Base-by-base conservation (phyloP, 768 basidiomycete genomes). In the Fistulinella prunicolor region DNA sequence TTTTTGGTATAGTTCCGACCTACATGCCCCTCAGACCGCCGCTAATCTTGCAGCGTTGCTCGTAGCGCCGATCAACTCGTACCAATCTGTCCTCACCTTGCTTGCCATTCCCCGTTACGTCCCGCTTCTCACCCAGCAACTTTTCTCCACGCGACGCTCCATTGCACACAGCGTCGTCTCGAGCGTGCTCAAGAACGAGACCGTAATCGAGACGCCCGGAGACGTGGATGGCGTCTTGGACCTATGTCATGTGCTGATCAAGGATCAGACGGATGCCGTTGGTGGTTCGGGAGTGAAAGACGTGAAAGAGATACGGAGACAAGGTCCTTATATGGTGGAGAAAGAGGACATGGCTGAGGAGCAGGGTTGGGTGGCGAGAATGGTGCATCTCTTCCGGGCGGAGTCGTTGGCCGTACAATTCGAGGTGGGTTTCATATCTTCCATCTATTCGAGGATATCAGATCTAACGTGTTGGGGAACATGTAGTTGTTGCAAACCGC, bases 291-390 rank as follows among this genome's bases (percentile, higher is more conserved):
- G 21, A 16, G 20, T 16, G 2, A 61, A 54, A 20, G 56, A 66
- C 21, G 56, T 59, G 20, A 74, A 76, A 53, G 79, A 80, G 38
- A 60, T 67, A 40, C 75, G 82, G 50, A 72, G 83, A 51, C 79
- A 80, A 47, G 82, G 81, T 7, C 73, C 81, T 9, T 79, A 83
- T 56, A 71, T 74, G 23, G 59, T 79, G 43, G 94, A 95, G 64
- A 70, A 85, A 42, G 90, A 94, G 64, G 95, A 98, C 62, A 77
- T 94, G 73, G 94, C 94, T 0, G 96, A 99, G 66, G 96, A 99
- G 66, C 96, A 99, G 60, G 96, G 96, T 0, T 99, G 96, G 96
- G 83, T 97, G 14, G 95, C 96, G 34, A 75, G 95, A 53, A 97
- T 98, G 91, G 89, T 98, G 3, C 96, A 99, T 73, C 66, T 98